Percentiles rank a stretch among this genome's conserved stretches.
Evolutionary conservation across 306 rosid species (phyloP).

Genomic region (Sicyos baderoa): DNA sequence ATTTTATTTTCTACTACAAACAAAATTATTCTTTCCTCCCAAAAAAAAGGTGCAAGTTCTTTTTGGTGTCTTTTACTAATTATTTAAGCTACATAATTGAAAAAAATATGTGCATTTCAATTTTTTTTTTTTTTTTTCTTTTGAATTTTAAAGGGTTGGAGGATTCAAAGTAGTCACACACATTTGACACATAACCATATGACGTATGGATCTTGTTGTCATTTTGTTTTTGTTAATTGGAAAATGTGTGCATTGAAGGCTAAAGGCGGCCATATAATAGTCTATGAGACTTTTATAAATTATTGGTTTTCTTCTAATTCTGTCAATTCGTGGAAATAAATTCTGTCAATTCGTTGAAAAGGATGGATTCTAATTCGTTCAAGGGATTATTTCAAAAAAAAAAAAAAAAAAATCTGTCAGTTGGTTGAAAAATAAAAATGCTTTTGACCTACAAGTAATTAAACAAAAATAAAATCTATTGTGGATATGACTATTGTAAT

Average conservation of each 20-base stretch:
- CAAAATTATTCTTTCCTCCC: neutral
- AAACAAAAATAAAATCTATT: neutral
- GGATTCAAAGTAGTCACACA: too few species aligned
- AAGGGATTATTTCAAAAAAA: too few species aligned
- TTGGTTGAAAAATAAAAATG: neutral
- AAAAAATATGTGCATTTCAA: too few species aligned
- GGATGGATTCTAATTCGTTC: too few species aligned
- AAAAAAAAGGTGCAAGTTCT: neutral
- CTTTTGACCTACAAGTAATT: neutral
- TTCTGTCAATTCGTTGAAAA: neutral
- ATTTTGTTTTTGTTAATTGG: neutral
- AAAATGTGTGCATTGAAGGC: neutral
- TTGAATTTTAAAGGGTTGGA: too few species aligned
- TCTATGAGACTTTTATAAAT: too few species aligned
- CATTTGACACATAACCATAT: too few species aligned
- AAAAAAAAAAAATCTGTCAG: neutral
- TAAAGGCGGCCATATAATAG: neutral
- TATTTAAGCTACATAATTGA: too few species aligned
- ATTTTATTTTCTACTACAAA: too few species aligned
- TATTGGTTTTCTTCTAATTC: neutral
- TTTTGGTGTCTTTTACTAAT: neutral
- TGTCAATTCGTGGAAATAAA: too few species aligned
- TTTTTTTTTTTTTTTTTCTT: too few species aligned
- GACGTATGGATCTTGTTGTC: too few species aligned
- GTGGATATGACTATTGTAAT: neutral